A percentile compares a stretch with the other conserved stretches of the same genome.
Evolutionary conservation across 495 filamentous ascomycete genomes (phyloP).

Genomic region (Neurospora sp.): DNA sequence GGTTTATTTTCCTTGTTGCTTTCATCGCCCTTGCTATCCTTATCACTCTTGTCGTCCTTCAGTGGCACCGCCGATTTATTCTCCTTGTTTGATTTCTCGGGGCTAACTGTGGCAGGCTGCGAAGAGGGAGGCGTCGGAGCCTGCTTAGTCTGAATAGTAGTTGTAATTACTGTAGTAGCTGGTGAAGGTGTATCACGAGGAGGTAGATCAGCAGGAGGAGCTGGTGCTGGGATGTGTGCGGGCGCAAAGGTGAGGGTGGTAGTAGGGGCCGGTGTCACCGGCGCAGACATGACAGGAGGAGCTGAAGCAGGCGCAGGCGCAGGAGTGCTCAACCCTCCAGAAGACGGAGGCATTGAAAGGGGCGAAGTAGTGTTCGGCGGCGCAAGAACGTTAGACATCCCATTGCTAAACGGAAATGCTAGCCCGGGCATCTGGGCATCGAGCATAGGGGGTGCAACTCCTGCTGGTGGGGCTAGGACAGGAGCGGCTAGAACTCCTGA

Average conservation of each 20-base stretch:
- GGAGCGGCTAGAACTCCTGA: slow-evolving; percentile 35
- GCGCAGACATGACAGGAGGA: neutral
- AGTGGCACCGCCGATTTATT: neutral
- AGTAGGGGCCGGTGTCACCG: slow-evolving; percentile 1
- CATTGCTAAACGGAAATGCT: slow-evolving; percentile 7
- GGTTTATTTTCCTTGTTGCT: neutral
- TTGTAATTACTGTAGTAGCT: slow-evolving; percentile 2
- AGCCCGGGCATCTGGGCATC: slow-evolving; percentile 15
- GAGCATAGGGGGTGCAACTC: slow-evolving; percentile 10
- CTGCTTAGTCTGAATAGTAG: slow-evolving; percentile 1
- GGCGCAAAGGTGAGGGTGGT: neutral
- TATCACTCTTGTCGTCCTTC: neutral
- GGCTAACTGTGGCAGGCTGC: neutral
- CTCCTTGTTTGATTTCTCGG: neutral
- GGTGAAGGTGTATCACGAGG: slow-evolving; percentile 1
- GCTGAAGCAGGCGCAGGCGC: neutral
- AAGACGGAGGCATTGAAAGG: slow-evolving; percentile 19
- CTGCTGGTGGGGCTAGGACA: slow-evolving; percentile 22
- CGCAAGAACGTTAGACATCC: slow-evolving; percentile 32
- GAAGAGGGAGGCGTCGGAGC: slow-evolving; percentile 3
- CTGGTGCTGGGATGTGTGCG: neutral
- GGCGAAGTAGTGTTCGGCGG: slow-evolving; percentile 33
- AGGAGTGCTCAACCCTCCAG: neutral
- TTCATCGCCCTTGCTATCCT: neutral
- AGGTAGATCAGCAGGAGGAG: neutral